Evolutionary conservation across 106 monocot species (phyloP), one percentile per base, ranked within the genome.

Genomic region (Apostasia shenzhenica): DNA sequence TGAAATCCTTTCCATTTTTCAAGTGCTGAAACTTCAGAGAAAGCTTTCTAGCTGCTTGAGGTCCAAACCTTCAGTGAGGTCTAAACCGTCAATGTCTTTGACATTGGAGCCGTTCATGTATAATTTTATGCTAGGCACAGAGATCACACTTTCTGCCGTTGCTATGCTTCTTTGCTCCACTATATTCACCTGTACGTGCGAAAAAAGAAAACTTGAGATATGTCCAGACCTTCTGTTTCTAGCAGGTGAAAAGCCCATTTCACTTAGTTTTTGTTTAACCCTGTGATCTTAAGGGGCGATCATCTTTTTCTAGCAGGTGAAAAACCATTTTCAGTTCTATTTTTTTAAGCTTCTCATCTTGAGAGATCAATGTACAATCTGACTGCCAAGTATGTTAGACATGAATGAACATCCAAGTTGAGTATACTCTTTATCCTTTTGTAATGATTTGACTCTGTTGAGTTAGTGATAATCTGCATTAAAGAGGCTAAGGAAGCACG

Each of bases 81-180:
- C 8, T 26, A 37, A 65, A 26, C 48, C 65, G 6, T 4, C 14
- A 10, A 65, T 48, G 48, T 49, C 43, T n/a, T 41, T 2, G 48
- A 45, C 41, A n/a, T 45, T 14, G 26, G 26, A 49, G 47, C 47
- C 64, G 48, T 64, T 48, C 64, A 1, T 46, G 45, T 64, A 48
- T 14, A 48, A 42, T 47, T 47, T 64, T 45, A 64, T 46, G 47
- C 13, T 64, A 45, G 62, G 62, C 11, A 45, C 62, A 44, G 64
- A 64, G 47, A 45, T 46, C 45, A 47, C 64, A 8, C 6, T 14
- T 48, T 64, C 47, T n/a, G 4, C 1, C 65, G 0, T 13, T 65
- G 14, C 48, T 48, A 14, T 10, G 65, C 14, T 48, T 14, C 11
- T 7, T 6, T 65, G n/a, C 48, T 38, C 65, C 65, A 26, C 6